Conservation (phyloP, 148 eudicot species). For the Chenopodium suecicum region DNA sequence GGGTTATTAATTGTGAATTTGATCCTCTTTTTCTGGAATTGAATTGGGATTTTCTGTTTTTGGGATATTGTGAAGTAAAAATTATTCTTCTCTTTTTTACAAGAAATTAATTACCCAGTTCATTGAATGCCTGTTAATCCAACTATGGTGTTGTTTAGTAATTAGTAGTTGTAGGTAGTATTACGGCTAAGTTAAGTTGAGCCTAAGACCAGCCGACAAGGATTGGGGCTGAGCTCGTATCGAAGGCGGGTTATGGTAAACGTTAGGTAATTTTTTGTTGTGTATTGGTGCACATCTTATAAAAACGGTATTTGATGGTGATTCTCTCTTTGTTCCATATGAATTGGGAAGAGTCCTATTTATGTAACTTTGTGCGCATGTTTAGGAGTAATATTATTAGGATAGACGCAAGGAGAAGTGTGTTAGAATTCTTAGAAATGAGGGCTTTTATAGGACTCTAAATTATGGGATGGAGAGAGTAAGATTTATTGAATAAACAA, state of each 20-base stretch:
- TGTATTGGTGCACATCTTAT: background rate
- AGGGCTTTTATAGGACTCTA: background rate
- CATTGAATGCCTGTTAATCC: background rate
- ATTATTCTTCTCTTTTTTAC: too few relatives aligned
- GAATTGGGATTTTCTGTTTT: background rate
- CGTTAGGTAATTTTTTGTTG: background rate
- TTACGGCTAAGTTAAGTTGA: background rate
- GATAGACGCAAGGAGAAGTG: background rate
- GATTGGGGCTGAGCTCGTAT: background rate
- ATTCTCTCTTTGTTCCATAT: background rate
- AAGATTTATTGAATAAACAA: background rate
- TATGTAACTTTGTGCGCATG: background rate
- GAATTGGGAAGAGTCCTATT: background rate
- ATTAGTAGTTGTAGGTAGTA: background rate
- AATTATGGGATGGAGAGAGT: background rate
- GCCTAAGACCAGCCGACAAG: background rate
- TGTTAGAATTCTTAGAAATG: background rate
- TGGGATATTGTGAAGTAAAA: too few relatives aligned
- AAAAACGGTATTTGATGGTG: background rate
- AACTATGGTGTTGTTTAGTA: background rate
- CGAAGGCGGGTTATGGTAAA: background rate
- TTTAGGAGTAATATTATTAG: background rate
- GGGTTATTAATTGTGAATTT: background rate
- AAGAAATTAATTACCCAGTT: background rate
- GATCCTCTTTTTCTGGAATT: background rate